Evolutionary conservation across 2,329 filamentous ascomycete species (phyloP), one percentile per base, ranked within the genome.

Genomic region (Fusarium sp.): DNA sequence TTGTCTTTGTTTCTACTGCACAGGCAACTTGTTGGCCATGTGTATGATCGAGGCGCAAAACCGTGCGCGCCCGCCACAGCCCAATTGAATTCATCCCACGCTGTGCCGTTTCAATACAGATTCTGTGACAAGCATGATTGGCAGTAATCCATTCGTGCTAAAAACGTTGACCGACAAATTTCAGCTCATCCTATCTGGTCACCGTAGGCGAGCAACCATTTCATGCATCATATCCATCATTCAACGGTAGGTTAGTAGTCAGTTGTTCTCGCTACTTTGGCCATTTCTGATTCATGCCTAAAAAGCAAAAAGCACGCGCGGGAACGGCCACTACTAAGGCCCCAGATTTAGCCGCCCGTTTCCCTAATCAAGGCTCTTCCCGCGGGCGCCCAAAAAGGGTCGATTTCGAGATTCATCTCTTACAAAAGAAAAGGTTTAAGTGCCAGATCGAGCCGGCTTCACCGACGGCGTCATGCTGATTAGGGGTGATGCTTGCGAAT

Each of bases 281-380:
- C 38, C 50, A 35, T 36, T 44, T 63, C 24, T 54, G 41, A 70
- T 65, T 70, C 39, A 55, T 24, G 35, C 8, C 38, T 39, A 68
- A 63, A 73, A 63, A 73, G 72, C 54, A 67, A 67, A 75, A 66
- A 68, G 53, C 66, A 60, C 42, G 48, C 65, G 66, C 60, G 48
- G 53, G 70, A 66, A 70, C 54, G 42, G 45, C 45, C 42, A 47
- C 30, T 28, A 53, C 60, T 35, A 35, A 35, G 36, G 72, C 72
- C 72, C 72, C 72, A 74, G 69, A 72, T 63, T 74, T 75, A 74
- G 30, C 72, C 69, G 72, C 58, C 67, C 62, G 62, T 54, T 74
- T 62, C 36, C 42, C 41, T 69, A 60, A 42, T 39, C 66, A 59
- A 70, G 51, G 41, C 62, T 68, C 44, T 42, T 63, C 30, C 54